A percentile compares a stretch with the other conserved stretches of the same genome.
Evolutionary conservation across 192 early-diverging fungal species (phyloP).

Genomic region (Spizellomyces sp.): DNA sequence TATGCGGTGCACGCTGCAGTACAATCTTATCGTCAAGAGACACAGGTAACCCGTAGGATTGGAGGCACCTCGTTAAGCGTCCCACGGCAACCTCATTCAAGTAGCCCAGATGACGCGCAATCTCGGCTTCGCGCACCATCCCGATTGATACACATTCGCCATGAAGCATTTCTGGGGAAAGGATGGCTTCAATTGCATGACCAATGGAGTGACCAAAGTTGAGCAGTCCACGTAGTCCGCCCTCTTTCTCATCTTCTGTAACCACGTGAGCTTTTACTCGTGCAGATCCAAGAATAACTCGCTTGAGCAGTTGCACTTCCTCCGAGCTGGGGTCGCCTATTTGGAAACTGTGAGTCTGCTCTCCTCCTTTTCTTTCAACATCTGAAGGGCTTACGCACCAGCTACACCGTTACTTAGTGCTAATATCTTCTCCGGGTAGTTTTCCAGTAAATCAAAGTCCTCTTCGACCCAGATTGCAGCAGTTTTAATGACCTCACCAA

Average conservation of each 20-base stretch:
- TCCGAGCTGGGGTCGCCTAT: conserved; percentile 3
- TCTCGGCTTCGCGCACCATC: conserved; percentile 92
- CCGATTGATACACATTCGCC: conserved; percentile 97
- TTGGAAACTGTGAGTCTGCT: too few species aligned
- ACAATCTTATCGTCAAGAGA: conserved; percentile 81
- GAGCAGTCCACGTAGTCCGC: conserved; percentile 88
- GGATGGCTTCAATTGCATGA: conserved; percentile 92
- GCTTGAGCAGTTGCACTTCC: conserved; percentile 56
- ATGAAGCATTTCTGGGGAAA: conserved; percentile 87
- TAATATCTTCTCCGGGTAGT: conserved; percentile 77
- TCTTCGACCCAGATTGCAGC: conserved; percentile 87
- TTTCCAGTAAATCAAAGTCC: conserved; percentile 90
- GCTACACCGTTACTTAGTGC: conserved; percentile 37
- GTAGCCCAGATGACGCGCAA: conserved; percentile 85
- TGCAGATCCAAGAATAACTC: conserved; percentile 85
- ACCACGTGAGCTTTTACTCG: conserved; percentile 94
- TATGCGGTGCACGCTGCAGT: conserved; percentile 58
- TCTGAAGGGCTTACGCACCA: not conserved
- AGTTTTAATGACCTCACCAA: conserved; percentile 98
- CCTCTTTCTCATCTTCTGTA: conserved; percentile 93
- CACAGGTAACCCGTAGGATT: conserved; percentile 87
- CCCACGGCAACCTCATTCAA: conserved; percentile 85
- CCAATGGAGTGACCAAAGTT: conserved; percentile 98
- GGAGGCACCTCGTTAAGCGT: conserved; percentile 79
- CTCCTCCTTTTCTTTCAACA: not conserved